These are phyloP conservation scores for Pseudogymnoascus verrucosus DNA, from an alignment of 2,329 filamentous ascomycete species.

Conservation along the genomic window DNA sequence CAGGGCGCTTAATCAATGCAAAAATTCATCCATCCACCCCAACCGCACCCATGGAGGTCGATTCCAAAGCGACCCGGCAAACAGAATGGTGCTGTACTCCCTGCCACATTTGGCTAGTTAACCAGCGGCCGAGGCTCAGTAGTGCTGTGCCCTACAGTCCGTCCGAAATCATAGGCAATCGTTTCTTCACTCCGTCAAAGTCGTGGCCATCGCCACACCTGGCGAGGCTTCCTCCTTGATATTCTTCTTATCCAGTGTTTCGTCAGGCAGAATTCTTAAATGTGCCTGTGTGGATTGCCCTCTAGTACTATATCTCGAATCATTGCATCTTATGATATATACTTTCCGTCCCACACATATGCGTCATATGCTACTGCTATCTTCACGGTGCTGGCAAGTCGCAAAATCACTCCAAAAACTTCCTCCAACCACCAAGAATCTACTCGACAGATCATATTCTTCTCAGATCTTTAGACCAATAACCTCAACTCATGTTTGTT, in stretches of 20 bases:
- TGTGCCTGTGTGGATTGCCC: not conserved
- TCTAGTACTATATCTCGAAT: not conserved
- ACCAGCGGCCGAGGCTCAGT: conserved; percentile 2
- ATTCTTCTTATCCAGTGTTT: not conserved
- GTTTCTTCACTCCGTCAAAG: not conserved
- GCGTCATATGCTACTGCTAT: not conserved
- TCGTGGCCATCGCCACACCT: not conserved
- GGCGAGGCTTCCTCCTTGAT: not conserved
- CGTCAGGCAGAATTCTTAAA: conserved; percentile 1
- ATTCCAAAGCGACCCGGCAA: not conserved
- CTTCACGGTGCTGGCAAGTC: not conserved
- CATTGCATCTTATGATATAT: not conserved
- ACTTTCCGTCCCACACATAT: not conserved
- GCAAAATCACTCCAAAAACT: not conserved
- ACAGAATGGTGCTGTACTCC: not conserved
- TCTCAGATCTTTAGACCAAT: not conserved
- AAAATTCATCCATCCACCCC: not conserved
- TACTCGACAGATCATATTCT: not conserved
- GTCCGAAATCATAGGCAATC: not conserved
- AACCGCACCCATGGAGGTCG: not conserved
- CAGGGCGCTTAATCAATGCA: not conserved
- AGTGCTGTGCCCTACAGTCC: not conserved
- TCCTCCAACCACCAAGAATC: not conserved
- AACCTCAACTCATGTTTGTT: not conserved
- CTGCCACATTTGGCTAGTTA: conserved; percentile 1